Base-by-base conservation (phyloP, 176 grass and related monocot genomes). In the Stipa capillata region DNA sequence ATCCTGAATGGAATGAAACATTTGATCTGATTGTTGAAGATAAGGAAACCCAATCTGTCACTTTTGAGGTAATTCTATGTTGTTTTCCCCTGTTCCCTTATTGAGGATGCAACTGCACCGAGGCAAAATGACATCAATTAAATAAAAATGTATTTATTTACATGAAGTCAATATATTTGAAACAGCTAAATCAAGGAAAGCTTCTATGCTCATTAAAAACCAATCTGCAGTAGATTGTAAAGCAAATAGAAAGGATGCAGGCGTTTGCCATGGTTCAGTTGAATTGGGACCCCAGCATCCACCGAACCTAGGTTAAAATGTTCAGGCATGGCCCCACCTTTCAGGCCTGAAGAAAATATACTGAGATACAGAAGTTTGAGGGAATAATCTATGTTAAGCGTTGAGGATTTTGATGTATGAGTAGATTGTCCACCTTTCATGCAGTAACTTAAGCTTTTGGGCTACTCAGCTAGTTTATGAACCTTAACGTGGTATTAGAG, bases 21-120 rank as follows among this genome's bases (percentile, higher is more conserved):
- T 94, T 98, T 87, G 82, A 90, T 24, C 63, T 98, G 32, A 79
- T 98, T 86, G 83, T 89, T 5, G 95, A 98, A 82, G 95, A 98
- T 76, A 98, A 98, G 80, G 95, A 98, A 84, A 98, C 95, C 40
- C 95, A 94, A 78, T 94, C 66, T 87, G 55, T 94, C 43, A 86
- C 90, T 78, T 84, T 98, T 83, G 91, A 98, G 91, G 95, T 98
- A 90, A 56, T 81, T 82, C 15, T 43, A 35, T 31, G 20, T 58
- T 73, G 6, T 69, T 71, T 67, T 13, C 29, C 50, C 18, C 58
- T 18, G 34, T 49, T 60, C 1, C 7, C 47, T 58, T 64, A 66
- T 66, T 21, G 29, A 45, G 47, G 56, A 50, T 17, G 13, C 44
- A 16, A 28, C 52, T 57, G 39, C 23, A 59, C 18, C 12, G 16